These are phyloP conservation scores for Schwanniomyces sp. DNA, from an alignment of 805 yeast species.

Conservation along the genomic window DNA sequence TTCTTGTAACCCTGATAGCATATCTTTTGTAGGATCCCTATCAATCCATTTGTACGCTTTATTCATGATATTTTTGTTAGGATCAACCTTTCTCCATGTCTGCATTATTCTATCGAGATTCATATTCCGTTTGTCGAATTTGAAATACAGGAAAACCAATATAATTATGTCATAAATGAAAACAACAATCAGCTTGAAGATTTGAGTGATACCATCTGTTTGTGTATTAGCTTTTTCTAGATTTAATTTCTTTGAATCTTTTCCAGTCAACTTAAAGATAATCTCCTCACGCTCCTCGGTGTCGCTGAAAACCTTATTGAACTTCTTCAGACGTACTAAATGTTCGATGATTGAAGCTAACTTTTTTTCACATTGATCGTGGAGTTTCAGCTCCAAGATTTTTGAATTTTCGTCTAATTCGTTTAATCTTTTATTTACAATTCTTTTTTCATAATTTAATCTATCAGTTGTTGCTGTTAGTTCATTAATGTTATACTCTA, in stretches of 20 bases:
- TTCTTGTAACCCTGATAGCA: slow-evolving; percentile 8
- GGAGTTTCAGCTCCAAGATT: slow-evolving; percentile 25
- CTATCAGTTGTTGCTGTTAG: slow-evolving; percentile 37
- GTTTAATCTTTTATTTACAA: slow-evolving; percentile 38
- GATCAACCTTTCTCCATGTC: slow-evolving; percentile 41
- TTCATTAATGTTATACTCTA: slow-evolving; percentile 28
- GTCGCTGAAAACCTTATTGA: slow-evolving; percentile 29
- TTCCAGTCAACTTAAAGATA: slow-evolving; percentile 27
- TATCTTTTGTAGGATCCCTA: slow-evolving; percentile 14
- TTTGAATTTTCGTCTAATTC: slow-evolving; percentile 38
- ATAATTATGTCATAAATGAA: slow-evolving; percentile 33
- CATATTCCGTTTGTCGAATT: slow-evolving; percentile 42
- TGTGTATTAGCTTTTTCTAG: slow-evolving; percentile 8
- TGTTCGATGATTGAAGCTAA: slow-evolving; percentile 22
- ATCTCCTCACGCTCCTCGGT: slow-evolving; percentile 26
- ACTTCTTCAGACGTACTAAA: slow-evolving; percentile 29
- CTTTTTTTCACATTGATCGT: slow-evolving; percentile 25
- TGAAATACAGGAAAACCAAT: slow-evolving; percentile 32
- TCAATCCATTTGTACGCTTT: slow-evolving; percentile 35
- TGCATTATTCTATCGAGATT: slow-evolving; percentile 41
- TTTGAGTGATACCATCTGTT: neutral
- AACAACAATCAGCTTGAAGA: slow-evolving; percentile 23
- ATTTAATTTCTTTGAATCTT: slow-evolving; percentile 4
- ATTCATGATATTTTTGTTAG: slow-evolving; percentile 36
- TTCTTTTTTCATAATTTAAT: slow-evolving; percentile 39